Evolutionary conservation across 2,329 filamentous ascomycete genomes (phyloP).

Genomic region (Tothia fuscella): DNA sequence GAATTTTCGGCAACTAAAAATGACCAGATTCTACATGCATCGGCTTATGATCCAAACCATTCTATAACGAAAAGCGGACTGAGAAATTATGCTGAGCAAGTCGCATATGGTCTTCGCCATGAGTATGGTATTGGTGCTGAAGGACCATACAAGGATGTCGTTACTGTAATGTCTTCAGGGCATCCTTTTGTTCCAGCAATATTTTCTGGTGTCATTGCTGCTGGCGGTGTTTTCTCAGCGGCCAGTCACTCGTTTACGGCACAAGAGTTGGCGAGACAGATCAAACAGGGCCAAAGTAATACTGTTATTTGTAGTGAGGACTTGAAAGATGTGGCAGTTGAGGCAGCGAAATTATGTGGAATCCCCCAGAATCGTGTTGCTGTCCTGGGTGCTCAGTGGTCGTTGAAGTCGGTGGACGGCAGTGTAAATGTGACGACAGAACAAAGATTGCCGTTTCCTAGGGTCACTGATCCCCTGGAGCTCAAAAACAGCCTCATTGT

Average conservation of each 20-base stretch:
- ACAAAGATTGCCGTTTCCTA: neutral
- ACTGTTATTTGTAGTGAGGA: constrained; percentile 38
- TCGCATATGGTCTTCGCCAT: constrained; percentile 43
- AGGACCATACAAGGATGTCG: constrained; percentile 34
- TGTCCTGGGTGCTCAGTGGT: constrained; percentile 37
- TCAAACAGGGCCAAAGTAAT: constrained; percentile 30
- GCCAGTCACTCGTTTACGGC: constrained; percentile 36
- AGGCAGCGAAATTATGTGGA: constrained; percentile 31
- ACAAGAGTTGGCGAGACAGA: constrained; percentile 41
- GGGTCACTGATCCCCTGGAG: constrained; percentile 37
- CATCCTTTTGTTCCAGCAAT: constrained; percentile 42
- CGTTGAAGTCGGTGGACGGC: constrained; percentile 25
- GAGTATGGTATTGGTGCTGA: constrained; percentile 41
- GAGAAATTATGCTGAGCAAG: constrained; percentile 36
- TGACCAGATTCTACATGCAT: constrained; percentile 34
- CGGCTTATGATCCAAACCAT: constrained; percentile 43
- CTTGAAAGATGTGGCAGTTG: constrained; percentile 34
- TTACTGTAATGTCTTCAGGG: constrained; percentile 45
- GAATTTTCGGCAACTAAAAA: constrained; percentile 1
- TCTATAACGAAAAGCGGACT: constrained; percentile 41
- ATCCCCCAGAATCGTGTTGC: constrained; percentile 29
- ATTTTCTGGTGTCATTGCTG: constrained; percentile 46
- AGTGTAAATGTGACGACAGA: constrained; percentile 17
- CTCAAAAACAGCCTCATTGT: constrained; percentile 35
- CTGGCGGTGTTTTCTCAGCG: constrained; percentile 36